Evolutionary conservation across 768 basidiomycete species (phyloP).

Genomic region (Rhodotorula toruloides): DNA sequence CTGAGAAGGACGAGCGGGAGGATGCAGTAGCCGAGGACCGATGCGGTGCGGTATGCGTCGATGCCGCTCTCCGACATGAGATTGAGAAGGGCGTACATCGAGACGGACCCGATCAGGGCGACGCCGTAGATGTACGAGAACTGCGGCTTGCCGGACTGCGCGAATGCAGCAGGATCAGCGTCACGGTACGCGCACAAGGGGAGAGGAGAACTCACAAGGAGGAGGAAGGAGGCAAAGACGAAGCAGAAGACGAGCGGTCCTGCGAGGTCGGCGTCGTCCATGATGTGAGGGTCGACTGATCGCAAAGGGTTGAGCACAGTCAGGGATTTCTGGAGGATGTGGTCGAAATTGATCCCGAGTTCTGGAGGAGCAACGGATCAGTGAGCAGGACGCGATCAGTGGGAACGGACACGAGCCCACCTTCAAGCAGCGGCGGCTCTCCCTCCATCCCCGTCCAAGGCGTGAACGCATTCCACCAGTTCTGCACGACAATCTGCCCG

Average conservation of each 20-base stretch:
- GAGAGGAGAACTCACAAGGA: slow-evolving; percentile 63
- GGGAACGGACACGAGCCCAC: slow-evolving; percentile 52
- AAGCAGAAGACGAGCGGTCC: slow-evolving; percentile 93
- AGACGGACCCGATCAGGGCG: slow-evolving; percentile 83
- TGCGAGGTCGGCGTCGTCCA: slow-evolving; percentile 98
- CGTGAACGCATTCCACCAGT: slow-evolving; percentile 41
- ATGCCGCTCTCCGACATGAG: slow-evolving; percentile 94
- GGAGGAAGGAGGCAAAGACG: slow-evolving; percentile 84
- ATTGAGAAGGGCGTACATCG: slow-evolving; percentile 90
- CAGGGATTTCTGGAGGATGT: slow-evolving; percentile 87
- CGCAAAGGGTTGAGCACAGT: slow-evolving; percentile 91
- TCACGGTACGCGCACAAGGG: not conserved
- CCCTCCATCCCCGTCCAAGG: slow-evolving; percentile 60
- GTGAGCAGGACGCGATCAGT: not conserved
- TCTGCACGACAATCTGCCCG: slow-evolving; percentile 32
- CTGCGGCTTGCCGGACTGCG: slow-evolving; percentile 92
- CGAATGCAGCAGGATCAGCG: not conserved
- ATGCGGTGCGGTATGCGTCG: slow-evolving; percentile 83
- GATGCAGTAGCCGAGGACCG: slow-evolving; percentile 92
- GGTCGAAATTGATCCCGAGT: slow-evolving; percentile 93
- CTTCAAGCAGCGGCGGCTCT: slow-evolving; percentile 90
- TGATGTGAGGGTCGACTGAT: slow-evolving; percentile 57
- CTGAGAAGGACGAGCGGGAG: slow-evolving; percentile 94
- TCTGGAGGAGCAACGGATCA: slow-evolving; percentile 54
- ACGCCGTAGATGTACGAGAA: slow-evolving; percentile 99